phyloP scores from a whole-genome alignment of 1,139 yeast species.

The Candida sanyaensis region DNA sequence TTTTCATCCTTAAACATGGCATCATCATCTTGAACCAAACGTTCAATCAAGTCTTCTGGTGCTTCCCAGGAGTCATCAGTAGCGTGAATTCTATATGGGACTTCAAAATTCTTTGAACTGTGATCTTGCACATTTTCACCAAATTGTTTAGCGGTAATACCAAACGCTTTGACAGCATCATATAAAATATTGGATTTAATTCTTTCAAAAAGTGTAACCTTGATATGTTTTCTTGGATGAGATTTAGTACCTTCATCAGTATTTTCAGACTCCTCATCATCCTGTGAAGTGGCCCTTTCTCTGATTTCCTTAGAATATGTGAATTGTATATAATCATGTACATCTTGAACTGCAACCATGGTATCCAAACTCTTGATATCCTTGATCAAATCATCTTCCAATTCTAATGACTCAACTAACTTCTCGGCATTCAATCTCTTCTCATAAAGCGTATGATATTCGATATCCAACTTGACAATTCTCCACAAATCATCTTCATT shows the following conservation, averaged over 20 bases:
- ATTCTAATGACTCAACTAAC: conserved; percentile 54
- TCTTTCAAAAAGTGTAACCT: conserved; percentile 75
- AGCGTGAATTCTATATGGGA: conserved; percentile 65
- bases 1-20: conserved; percentile 59
- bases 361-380: conserved; percentile 61
- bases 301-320: conserved; percentile 74
- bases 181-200: conserved; percentile 68
- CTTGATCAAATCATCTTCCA: conserved; percentile 59
- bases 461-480: conserved; percentile 81
- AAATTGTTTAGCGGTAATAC: conserved; percentile 75
- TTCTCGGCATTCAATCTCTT: conserved; percentile 67
- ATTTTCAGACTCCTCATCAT: conserved; percentile 13
- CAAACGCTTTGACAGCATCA: conserved; percentile 70
- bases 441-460: conserved; percentile 81
- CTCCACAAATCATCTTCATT: conserved; percentile 93
- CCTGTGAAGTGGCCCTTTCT: conserved; percentile 27
- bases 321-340: conserved; percentile 82
- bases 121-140: conserved; percentile 82
- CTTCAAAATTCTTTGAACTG: conserved; percentile 44
- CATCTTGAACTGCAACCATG: conserved; percentile 83
- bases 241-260: conserved; percentile 10
- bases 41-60: conserved; percentile 67
- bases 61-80: conserved; percentile 70
- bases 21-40: conserved; percentile 54
- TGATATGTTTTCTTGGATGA: conserved; percentile 62